Evolutionary conservation across 805 yeast species (phyloP).

Genomic region (Nakazawaea wyomingensis): DNA sequence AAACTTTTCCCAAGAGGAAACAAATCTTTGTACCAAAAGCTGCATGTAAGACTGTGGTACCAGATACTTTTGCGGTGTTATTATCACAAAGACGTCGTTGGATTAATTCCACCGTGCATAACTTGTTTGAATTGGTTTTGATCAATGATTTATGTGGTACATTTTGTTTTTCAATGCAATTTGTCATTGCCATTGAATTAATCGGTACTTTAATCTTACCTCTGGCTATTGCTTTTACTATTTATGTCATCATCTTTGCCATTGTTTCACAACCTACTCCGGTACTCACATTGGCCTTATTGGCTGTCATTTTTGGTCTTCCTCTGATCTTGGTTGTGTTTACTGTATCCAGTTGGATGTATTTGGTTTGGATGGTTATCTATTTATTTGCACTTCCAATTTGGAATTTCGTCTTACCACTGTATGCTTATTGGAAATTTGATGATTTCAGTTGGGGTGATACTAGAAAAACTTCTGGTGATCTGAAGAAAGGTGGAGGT

Average conservation of each 20-base stretch:
- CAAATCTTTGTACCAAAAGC: slow-evolving; percentile 87
- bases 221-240: slow-evolving; percentile 76
- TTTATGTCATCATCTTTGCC: slow-evolving; percentile 71
- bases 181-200: slow-evolving; percentile 77
- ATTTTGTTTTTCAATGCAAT: slow-evolving; percentile 93
- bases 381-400: slow-evolving; percentile 82
- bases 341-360: slow-evolving; percentile 70
- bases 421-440: slow-evolving; percentile 89
- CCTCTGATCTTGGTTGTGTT: slow-evolving; percentile 80
- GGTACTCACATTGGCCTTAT: slow-evolving; percentile 63
- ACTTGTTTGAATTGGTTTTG: slow-evolving; percentile 78
- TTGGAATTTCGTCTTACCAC: slow-evolving; percentile 87
- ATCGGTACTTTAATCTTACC: slow-evolving; percentile 87
- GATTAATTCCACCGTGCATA: slow-evolving; percentile 94
- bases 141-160: slow-evolving; percentile 91
- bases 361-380: slow-evolving; percentile 72
- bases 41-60: slow-evolving; percentile 89
- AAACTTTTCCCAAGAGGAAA: slow-evolving; percentile 84
- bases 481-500: slow-evolving; percentile 57
- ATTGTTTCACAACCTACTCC: slow-evolving; percentile 75
- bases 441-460: slow-evolving; percentile 98
- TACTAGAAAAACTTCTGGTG: slow-evolving; percentile 74
- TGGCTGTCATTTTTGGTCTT: slow-evolving; percentile 76
- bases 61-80: slow-evolving; percentile 70
- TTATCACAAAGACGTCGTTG: slow-evolving; percentile 94